phyloP scores from a whole-genome alignment of 1,284 basidiomycete species.

The Xerocomus cyaneibrunnescens region DNA sequence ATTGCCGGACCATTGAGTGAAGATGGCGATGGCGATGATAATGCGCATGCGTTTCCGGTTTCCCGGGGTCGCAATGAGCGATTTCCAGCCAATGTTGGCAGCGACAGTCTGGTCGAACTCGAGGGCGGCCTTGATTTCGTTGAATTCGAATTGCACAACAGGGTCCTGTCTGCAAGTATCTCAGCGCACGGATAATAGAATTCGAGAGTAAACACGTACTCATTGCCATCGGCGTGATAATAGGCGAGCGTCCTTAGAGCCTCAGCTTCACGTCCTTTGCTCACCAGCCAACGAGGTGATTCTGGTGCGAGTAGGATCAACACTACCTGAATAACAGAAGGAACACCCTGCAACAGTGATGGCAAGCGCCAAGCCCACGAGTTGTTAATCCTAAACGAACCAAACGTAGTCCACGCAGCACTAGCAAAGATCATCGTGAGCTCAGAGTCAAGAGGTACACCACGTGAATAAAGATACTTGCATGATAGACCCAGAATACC shows the following conservation, averaged over 20 bases:
- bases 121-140: constrained; percentile 76
- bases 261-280: constrained; percentile 60
- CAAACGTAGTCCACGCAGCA: constrained; percentile 75
- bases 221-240: constrained; percentile 72
- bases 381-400: constrained; percentile 61
- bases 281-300: constrained; percentile 70
- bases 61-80: constrained; percentile 56
- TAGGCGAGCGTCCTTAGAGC: constrained; percentile 65
- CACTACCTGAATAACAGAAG: constrained; percentile 58
- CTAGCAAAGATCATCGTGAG: constrained; percentile 30
- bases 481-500: constrained; percentile 76
- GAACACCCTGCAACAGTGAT: constrained; percentile 63
- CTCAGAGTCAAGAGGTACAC: background rate
- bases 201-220: constrained; percentile 28
- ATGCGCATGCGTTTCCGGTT: constrained; percentile 69
- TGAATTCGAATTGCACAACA: constrained; percentile 69
- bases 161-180: constrained; percentile 51
- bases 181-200: background rate
- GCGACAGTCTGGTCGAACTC: constrained; percentile 57
- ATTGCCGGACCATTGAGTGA: constrained; percentile 76
- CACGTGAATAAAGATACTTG: constrained; percentile 35
- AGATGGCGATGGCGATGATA: constrained; percentile 68
- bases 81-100: constrained; percentile 58
- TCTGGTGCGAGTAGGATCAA: constrained; percentile 66
- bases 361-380: constrained; percentile 78